Percentiles rank a stretch among this genome's conserved stretches.
phyloP scores from a whole-genome alignment of 2,329 filamentous ascomycete genomes.

The Leptographium procerum region DNA sequence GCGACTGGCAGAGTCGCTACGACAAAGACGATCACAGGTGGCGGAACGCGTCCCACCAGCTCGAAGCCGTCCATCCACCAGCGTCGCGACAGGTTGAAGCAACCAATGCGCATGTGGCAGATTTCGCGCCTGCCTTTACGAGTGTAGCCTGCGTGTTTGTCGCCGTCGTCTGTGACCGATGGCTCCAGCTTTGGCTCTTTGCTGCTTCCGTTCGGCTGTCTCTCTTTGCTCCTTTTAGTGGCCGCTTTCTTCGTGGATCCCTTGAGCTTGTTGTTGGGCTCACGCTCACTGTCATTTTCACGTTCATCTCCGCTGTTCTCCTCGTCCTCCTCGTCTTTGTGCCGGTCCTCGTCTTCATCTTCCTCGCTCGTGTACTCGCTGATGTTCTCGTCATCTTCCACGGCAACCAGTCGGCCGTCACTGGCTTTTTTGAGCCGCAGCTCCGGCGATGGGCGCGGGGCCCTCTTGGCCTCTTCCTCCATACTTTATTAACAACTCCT shows the following conservation, averaged over 20 bases:
- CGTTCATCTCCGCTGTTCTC: background rate
- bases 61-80: constrained; percentile 13
- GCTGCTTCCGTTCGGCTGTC: background rate
- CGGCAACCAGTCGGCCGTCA: constrained; percentile 5
- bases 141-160: background rate
- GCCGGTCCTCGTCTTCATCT: background rate
- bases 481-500: constrained; percentile 7
- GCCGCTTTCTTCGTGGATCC: background rate
- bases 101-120: constrained; percentile 9
- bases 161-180: background rate
- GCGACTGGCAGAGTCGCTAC: constrained; percentile 7
- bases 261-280: background rate
- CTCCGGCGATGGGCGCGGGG: constrained; percentile 7
- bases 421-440: constrained; percentile 4
- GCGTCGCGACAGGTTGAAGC: constrained; percentile 9
- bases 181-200: background rate
- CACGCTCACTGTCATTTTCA: background rate
- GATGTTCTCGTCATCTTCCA: background rate
- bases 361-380: background rate
- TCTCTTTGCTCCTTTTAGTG: background rate
- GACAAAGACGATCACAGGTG: constrained; percentile 5
- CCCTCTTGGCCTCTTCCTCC: constrained; percentile 9
- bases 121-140: constrained; percentile 5
- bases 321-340: background rate
- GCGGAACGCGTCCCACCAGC: constrained; percentile 5